Evolutionary conservation across 768 basidiomycete species (phyloP).

Genomic region (Amanita exitialis): DNA sequence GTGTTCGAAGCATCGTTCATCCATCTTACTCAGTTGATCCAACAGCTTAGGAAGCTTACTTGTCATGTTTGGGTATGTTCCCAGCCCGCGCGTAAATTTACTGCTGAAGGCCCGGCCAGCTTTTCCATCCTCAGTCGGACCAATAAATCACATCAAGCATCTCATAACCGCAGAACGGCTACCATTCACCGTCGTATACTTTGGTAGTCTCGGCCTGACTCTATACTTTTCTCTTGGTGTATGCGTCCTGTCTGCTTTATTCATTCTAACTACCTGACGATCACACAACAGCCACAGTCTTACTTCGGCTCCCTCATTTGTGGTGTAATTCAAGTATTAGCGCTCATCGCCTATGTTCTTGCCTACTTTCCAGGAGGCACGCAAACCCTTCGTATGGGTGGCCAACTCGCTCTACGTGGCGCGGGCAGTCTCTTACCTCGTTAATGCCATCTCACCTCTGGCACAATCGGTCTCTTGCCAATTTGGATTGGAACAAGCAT

Average conservation of each 20-base stretch:
- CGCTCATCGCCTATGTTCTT: conserved; percentile 80
- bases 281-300: conserved; percentile 53
- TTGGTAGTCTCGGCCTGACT: conserved; percentile 75
- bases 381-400: conserved; percentile 72
- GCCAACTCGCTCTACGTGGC: conserved; percentile 72
- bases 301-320: conserved; percentile 81
- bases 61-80: conserved; percentile 87
- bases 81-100: neutral
- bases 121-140: conserved; percentile 84
- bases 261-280: neutral
- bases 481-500: neutral
- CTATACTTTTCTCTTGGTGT: conserved; percentile 90
- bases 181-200: conserved; percentile 78
- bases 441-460: conserved; percentile 22
- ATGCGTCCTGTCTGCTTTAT: conserved; percentile 18
- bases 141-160: conserved; percentile 88
- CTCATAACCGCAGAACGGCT: conserved; percentile 72
- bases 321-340: conserved; percentile 70
- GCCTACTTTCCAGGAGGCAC: conserved; percentile 94
- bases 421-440: conserved; percentile 77
- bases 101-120: conserved; percentile 23
- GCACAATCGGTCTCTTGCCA: neutral
- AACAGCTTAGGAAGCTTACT: conserved; percentile 76
- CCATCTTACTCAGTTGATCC: conserved; percentile 5
- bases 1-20: neutral